These are phyloP conservation scores for Euphorbia schlechtendalii DNA, from an alignment of 441 rosid genomes.

Conservation along the genomic window DNA sequence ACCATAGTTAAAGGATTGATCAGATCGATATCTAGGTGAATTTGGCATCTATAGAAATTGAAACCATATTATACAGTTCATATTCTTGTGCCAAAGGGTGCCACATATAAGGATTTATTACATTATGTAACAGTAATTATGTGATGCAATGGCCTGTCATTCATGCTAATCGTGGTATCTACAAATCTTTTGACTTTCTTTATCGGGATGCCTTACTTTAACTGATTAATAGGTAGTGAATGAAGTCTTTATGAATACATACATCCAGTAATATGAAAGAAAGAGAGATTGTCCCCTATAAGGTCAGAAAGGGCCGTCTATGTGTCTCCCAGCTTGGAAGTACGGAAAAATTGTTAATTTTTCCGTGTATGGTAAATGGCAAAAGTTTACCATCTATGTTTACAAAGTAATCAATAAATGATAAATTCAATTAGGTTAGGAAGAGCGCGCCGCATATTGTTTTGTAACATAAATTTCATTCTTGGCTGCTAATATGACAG, in stretches of 20 bases:
- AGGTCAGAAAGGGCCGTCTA: too few species aligned
- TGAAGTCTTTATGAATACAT: neutral
- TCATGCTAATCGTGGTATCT: neutral
- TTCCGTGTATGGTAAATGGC: neutral
- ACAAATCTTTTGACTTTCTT: neutral
- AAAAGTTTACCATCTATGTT: neutral
- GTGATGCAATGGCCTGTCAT: neutral
- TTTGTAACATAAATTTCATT: neutral
- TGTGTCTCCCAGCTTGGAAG: too few species aligned
- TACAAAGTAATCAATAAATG: neutral
- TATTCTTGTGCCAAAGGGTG: neutral
- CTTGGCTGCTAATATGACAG: slow-evolving; percentile 18
- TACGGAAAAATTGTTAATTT: too few species aligned
- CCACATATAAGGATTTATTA: neutral
- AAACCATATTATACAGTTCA: too few species aligned
- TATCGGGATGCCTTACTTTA: neutral
- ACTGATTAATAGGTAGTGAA: neutral
- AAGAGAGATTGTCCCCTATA: too few species aligned
- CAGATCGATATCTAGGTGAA: neutral
- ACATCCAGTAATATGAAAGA: too few species aligned
- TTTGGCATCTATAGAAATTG: neutral
- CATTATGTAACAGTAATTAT: neutral
- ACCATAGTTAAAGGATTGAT: neutral
- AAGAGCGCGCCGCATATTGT: neutral
- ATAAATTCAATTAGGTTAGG: neutral